These are phyloP conservation scores for Ramichloridium luteum DNA, from an alignment of 2,329 filamentous ascomycete species.

Conservation along the genomic window DNA sequence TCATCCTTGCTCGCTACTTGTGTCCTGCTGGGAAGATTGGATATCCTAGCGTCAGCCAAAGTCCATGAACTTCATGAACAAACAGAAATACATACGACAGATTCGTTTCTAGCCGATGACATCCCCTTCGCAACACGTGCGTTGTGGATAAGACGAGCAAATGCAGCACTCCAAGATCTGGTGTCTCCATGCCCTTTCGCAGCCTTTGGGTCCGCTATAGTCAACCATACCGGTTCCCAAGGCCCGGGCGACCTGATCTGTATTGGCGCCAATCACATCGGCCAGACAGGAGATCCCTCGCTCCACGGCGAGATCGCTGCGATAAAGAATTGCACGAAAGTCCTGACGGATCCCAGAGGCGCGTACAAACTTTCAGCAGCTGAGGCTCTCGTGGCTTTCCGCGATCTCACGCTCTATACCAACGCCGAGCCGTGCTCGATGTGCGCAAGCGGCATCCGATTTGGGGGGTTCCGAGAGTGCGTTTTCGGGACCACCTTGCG, in stretches of 20 bases:
- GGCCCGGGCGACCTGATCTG: slow-evolving; percentile 38
- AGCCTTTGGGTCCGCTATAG: slow-evolving; percentile 43
- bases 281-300: slow-evolving; percentile 38
- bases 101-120: too few species aligned
- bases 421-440: slow-evolving; percentile 48
- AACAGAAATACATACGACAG: too few species aligned
- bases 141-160: slow-evolving; percentile 44
- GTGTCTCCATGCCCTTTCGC: slow-evolving; percentile 40
- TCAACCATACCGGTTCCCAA: slow-evolving; percentile 39
- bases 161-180: slow-evolving; percentile 32
- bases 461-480: slow-evolving; percentile 44
- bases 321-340: slow-evolving; percentile 41
- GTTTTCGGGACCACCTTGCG: slow-evolving; percentile 43
- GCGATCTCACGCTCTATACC: slow-evolving; percentile 41
- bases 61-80: too few species aligned
- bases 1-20: too few species aligned
- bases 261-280: slow-evolving; percentile 38
- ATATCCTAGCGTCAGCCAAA: too few species aligned
- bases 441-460: slow-evolving; percentile 46
- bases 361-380: slow-evolving; percentile 32
- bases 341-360: slow-evolving; percentile 37
- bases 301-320: slow-evolving; percentile 46
- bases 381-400: slow-evolving; percentile 36
- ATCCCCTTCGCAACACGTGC: slow-evolving; percentile 10
- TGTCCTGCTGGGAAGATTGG: too few species aligned